phyloP scores from a whole-genome alignment of 148 eudicot species.

The Arbutus unedo region DNA sequence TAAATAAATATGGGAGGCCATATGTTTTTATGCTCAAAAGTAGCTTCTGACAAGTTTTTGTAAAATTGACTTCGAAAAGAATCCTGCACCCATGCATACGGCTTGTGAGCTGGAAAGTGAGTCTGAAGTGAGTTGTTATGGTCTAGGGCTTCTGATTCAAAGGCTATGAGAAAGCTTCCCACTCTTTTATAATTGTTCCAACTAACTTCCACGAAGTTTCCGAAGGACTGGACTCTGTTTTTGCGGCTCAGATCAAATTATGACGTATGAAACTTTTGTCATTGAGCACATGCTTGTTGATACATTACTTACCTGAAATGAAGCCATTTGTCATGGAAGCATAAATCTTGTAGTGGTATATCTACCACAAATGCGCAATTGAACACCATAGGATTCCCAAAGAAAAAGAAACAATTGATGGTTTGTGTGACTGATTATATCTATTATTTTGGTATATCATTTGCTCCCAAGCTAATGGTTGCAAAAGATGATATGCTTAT shows the following conservation, averaged over 20 bases:
- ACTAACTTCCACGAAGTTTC: no score
- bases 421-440: background rate
- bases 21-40: background rate
- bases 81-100: no score
- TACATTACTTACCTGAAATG: background rate
- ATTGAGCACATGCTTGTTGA: background rate
- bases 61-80: no score
- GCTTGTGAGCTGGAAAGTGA: no score
- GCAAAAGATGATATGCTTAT: background rate
- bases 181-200: no score
- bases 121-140: no score
- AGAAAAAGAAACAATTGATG: background rate
- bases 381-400: background rate
- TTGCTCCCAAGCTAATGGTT: background rate
- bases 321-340: background rate
- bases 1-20: background rate
- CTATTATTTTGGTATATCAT: background rate
- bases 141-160: no score
- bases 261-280: background rate
- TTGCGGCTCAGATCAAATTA: constrained; percentile 6
- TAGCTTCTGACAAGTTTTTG: background rate
- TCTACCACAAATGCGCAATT: background rate
- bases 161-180: no score
- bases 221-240: background rate
- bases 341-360: background rate